Conservation (phyloP, 495 filamentous ascomycete genomes). For the Astrothelium subdiscretum region DNA sequence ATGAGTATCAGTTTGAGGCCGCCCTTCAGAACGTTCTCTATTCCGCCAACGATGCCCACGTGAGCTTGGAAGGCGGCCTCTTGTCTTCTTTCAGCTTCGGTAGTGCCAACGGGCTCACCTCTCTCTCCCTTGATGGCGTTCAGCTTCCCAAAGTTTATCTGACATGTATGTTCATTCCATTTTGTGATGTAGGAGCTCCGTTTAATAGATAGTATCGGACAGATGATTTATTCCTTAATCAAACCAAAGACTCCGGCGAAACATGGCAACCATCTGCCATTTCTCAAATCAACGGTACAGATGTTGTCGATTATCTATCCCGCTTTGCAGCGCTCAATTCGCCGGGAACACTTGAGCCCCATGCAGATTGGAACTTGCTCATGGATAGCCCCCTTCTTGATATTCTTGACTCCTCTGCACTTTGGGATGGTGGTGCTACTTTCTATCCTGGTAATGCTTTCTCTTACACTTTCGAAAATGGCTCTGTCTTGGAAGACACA, state of each 20-base stretch:
- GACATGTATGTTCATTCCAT: constrained; percentile 13
- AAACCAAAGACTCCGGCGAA: constrained; percentile 3
- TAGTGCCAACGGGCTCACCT: constrained; percentile 32
- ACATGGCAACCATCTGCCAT: constrained; percentile 31
- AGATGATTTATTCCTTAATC: constrained; percentile 5
- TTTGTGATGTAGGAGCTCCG: background rate
- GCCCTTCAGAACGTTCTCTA: constrained; percentile 33
- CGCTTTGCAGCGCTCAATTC: constrained; percentile 31
- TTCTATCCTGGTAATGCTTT: constrained; percentile 39
- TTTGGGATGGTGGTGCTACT: constrained; percentile 27
- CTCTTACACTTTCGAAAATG: constrained; percentile 33
- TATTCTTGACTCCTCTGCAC: constrained; percentile 28
- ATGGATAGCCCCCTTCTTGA: constrained; percentile 34
- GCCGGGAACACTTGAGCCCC: constrained; percentile 31
- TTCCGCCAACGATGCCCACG: constrained; percentile 37
- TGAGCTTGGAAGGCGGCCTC: constrained; percentile 31
- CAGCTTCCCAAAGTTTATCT: constrained; percentile 36
- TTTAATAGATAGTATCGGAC: background rate
- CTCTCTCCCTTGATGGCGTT: constrained; percentile 39
- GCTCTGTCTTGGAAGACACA: constrained; percentile 17
- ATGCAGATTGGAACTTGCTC: constrained; percentile 42
- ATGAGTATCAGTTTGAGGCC: constrained; percentile 41
- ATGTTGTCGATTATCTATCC: constrained; percentile 30
- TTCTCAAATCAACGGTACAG: constrained; percentile 33
- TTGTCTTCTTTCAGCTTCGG: constrained; percentile 35